Conservation (phyloP, 2,329 filamentous ascomycete genomes). For the Pseudogymnoascus sp. region DNA sequence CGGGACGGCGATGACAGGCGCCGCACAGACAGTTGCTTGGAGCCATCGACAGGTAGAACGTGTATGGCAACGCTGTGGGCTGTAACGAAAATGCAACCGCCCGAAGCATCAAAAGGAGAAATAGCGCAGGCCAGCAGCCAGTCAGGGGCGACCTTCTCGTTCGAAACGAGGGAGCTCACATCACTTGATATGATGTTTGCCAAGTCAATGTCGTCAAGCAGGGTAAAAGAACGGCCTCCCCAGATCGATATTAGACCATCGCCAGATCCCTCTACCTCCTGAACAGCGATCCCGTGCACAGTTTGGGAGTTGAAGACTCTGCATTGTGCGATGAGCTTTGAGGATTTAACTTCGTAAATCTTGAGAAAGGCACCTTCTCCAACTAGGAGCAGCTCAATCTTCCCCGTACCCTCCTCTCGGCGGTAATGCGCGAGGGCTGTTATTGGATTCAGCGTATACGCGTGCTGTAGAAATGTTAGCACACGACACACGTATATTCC, state of each 20-base stretch:
- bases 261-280: conserved; percentile 16
- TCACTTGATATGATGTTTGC: conserved; percentile 13
- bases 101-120: conserved; percentile 34
- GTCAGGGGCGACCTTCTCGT: conserved; percentile 49
- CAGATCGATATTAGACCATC: conserved; percentile 48
- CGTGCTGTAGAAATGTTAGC: conserved; percentile 21
- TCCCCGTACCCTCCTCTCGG: conserved; percentile 18
- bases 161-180: conserved; percentile 16
- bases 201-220: conserved; percentile 27
- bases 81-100: conserved; percentile 57
- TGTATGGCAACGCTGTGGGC: conserved; percentile 76
- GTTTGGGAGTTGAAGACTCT: conserved; percentile 58
- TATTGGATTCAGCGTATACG: conserved; percentile 38
- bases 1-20: conserved; percentile 55
- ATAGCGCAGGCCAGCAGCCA: conserved; percentile 68
- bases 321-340: conserved; percentile 33
- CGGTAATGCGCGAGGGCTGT: conserved; percentile 50
- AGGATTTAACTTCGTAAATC: conserved; percentile 36
- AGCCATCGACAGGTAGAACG: conserved; percentile 27
- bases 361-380: conserved; percentile 53
- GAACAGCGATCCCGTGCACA: conserved; percentile 62
- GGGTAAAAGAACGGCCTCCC: conserved; percentile 51
- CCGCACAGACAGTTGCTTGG: conserved; percentile 35
- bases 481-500: not conserved
- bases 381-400: conserved; percentile 40